A percentile compares a stretch with the other conserved stretches of the same genome.
These are phyloP conservation scores for Melianthus villosus DNA, from an alignment of 441 rosid species.

Conservation along the genomic window DNA sequence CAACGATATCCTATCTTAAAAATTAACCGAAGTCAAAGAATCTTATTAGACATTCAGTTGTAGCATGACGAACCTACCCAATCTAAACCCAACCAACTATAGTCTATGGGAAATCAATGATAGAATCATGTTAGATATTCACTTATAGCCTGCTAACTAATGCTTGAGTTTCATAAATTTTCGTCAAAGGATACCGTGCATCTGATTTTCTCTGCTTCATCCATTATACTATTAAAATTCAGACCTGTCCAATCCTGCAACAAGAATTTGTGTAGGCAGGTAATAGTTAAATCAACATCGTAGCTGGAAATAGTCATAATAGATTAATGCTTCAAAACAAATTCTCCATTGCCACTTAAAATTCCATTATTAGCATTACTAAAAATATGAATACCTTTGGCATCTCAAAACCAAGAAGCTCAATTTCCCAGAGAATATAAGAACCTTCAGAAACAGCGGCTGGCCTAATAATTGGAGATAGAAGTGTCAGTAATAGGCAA, in stretches of 20 bases:
- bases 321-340: neutral
- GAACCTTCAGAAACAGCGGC: constrained; percentile 79
- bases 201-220: constrained; percentile 81
- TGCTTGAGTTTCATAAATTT: constrained; percentile 7
- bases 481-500: constrained; percentile 7
- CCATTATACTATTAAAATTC: constrained; percentile 80
- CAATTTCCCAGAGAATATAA: constrained; percentile 85
- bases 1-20: too few species aligned
- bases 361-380: too few species aligned
- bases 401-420: constrained; percentile 91
- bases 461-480: constrained; percentile 33
- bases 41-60: too few species aligned
- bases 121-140: neutral
- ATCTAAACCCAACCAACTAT: neutral
- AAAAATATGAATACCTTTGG: constrained; percentile 87
- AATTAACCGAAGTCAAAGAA: too few species aligned
- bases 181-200: constrained; percentile 36
- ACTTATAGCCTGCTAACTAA: neutral
- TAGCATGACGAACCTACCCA: too few species aligned
- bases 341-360: neutral
- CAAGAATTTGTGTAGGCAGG: constrained; percentile 2
- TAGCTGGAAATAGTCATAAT: too few species aligned
- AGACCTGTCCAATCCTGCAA: constrained; percentile 95
- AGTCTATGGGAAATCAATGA: neutral
- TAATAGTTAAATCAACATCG: too few species aligned